A percentile compares a stretch with the other conserved stretches of the same genome.
Conservation (phyloP, 164 flowering plant species). For the Taxillus chinensis region DNA sequence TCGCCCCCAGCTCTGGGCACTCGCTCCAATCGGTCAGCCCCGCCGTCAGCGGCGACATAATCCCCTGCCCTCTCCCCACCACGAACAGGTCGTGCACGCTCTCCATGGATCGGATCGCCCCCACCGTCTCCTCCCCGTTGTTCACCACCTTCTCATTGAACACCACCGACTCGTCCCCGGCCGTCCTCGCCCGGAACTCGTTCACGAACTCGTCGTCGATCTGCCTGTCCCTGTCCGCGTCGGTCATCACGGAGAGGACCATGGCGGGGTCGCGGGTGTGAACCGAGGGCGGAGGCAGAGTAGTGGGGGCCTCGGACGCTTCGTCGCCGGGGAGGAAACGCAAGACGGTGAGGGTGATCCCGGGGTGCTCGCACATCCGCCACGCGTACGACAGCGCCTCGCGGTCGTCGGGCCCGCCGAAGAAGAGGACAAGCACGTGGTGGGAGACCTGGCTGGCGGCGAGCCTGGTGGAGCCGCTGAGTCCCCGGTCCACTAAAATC, state of each 20-base stretch:
- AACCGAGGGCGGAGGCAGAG: not conserved
- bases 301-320: not conserved
- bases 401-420: constrained; percentile 29
- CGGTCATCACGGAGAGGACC: constrained; percentile 7
- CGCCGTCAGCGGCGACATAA: not conserved
- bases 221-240: constrained; percentile 1
- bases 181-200: not conserved
- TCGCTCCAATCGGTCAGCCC: constrained; percentile 4
- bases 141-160: constrained; percentile 1
- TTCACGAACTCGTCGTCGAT: not conserved
- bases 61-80: constrained; percentile 4
- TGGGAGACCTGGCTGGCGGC: constrained; percentile 14
- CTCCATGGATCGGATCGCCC: not conserved
- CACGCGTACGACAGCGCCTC: constrained; percentile 22
- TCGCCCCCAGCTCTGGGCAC: constrained; percentile 5
- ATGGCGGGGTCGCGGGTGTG: not conserved
- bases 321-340: constrained; percentile 18
- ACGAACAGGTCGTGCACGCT: not conserved
- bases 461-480: constrained; percentile 12
- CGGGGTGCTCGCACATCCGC: constrained; percentile 22
- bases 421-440: constrained; percentile 18
- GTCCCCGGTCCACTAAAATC: constrained; percentile 26
- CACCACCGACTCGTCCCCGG: not conserved
- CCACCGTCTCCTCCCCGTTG: constrained; percentile 7
- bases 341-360: constrained; percentile 17